Evolutionary conservation across 1,284 basidiomycete species (phyloP), one percentile per base, ranked within the genome.

Genomic region (Cryptococcus floricola): DNA sequence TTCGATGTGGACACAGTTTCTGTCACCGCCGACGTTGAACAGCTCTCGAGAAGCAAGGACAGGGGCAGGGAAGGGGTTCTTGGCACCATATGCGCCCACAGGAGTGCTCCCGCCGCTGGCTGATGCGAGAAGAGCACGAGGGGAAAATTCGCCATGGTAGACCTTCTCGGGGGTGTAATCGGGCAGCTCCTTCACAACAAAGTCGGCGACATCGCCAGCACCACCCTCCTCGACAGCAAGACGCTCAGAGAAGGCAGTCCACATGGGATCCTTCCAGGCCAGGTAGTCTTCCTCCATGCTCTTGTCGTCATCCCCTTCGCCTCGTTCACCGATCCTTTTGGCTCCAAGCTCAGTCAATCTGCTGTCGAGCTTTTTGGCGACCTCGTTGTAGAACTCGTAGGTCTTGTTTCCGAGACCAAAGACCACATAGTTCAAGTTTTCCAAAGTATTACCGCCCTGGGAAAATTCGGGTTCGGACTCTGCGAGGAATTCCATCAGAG

Each of bases 261-360:
- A 97, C 92, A 97, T 94, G 67, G 82, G 83, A 74, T 98, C 95
- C 78, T 98, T 98, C 95, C 95, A 98, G 63, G 91, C 92, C n/a
- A 98, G 83, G 75, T 98, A 98, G 78, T 98, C 95, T 80, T 98
- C 96, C 77, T 98, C 95, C 91, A 98, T 95, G 72, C 89, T 93
- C 82, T 96, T 96, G 78, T 98, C 95, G 74, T 98, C 95, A 71
- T 98, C 95, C 65, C 95, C 95, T 78, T 98, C 93, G 18, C 95
- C 96, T 43, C 87, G 83, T 74, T 89, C 87, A 51, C 94, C 94
- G 52, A 98, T 89, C 59, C 92, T 85, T 58, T 82, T 78, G 31
- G 86, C 96, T 37, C 93, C 94, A 80, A 95, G 87, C 66, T 86
- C 85, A 9, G 82, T 73, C 56, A 98, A 80, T 45, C 85, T 79